phyloP scores from a whole-genome alignment of 768 basidiomycete species.

The Russula emetica region DNA sequence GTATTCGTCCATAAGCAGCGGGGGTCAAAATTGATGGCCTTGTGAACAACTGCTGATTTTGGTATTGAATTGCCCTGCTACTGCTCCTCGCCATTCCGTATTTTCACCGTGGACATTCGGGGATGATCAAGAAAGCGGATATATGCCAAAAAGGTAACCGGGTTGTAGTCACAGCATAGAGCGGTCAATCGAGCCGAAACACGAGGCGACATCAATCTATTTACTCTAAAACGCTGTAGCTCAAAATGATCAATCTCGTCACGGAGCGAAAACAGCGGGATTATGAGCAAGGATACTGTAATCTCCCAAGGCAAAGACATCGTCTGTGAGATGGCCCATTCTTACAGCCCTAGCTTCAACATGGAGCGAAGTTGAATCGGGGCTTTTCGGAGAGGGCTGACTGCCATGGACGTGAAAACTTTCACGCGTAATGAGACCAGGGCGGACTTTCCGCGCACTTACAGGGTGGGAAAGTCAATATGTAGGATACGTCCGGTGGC shows the following conservation, averaged over 20 bases:
- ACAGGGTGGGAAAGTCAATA: constrained; percentile 1
- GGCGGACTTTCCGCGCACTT: not conserved
- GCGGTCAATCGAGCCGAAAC: not conserved
- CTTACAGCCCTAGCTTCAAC: not conserved
- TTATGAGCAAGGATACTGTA: not conserved
- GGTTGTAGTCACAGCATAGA: not conserved
- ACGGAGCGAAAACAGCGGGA: not conserved
- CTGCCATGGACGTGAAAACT: not conserved
- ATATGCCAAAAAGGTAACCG: not conserved
- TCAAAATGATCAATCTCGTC: not conserved
- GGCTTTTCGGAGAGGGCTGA: not conserved
- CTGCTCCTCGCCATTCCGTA: not conserved
- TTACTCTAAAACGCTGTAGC: not conserved
- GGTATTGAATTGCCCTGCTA: not conserved
- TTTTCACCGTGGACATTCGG: not conserved
- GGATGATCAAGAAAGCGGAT: not conserved
- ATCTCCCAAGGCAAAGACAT: not conserved
- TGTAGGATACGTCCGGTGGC: not conserved
- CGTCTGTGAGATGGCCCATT: not conserved
- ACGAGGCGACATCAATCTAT: not conserved
- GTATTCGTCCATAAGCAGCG: no score
- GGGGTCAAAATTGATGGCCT: no score
- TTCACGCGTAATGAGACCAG: not conserved
- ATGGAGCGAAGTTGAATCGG: not conserved
- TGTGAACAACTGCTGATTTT: not conserved